Evolutionary conservation across 108 stramenopile species (phyloP).

Genomic region (Stephanodiscus minutulus): DNA sequence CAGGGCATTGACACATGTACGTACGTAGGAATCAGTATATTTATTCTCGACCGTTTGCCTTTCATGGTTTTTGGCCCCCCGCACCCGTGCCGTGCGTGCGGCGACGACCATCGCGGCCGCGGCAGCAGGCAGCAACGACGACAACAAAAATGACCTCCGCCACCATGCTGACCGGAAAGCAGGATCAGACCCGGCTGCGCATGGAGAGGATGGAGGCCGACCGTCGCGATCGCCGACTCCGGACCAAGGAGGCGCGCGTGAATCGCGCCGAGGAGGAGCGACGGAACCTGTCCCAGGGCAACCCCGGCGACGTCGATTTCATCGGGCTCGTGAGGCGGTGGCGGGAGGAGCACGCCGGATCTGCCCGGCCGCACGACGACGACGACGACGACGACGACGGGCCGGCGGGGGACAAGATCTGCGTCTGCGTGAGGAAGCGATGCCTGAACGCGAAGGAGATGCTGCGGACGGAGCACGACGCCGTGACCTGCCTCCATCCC

Average conservation of each 20-base stretch:
- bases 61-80: too few relatives aligned
- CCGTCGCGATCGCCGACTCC: constrained; percentile 80
- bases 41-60: too few relatives aligned
- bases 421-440: constrained; percentile 91
- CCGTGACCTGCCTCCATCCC: constrained; percentile 93
- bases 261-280: constrained; percentile 80
- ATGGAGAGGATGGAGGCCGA: constrained; percentile 91
- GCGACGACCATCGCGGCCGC: too few relatives aligned
- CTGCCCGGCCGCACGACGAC: constrained; percentile 30
- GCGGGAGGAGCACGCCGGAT: constrained; percentile 62
- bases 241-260: constrained; percentile 61
- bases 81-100: too few relatives aligned
- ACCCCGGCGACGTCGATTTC: constrained; percentile 98
- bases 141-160: too few relatives aligned
- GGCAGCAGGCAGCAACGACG: too few relatives aligned
- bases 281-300: constrained; percentile 84
- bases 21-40: too few relatives aligned
- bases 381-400: constrained; percentile 11
- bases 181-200: constrained; percentile 69
- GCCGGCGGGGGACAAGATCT: constrained; percentile 57
- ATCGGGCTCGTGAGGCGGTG: constrained; percentile 90
- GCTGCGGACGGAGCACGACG: constrained; percentile 88
- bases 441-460: constrained; percentile 83
- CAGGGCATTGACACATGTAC: too few relatives aligned
- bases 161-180: too few relatives aligned